Conservation (phyloP, 257 asterid species). For the Mitragyna speciosa region DNA sequence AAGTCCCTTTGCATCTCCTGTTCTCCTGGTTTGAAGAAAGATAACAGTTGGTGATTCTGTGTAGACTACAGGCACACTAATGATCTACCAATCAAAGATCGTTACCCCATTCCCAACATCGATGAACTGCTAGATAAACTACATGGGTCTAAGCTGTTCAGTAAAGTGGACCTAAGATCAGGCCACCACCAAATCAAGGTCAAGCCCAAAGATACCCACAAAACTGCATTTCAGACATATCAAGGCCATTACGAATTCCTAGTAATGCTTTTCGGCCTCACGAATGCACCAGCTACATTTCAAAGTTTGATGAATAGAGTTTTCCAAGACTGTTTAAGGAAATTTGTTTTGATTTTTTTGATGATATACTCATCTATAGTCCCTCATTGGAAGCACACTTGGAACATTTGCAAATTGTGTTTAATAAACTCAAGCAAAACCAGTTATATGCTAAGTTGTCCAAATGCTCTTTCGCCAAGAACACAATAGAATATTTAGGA, state of each 20-base stretch:
- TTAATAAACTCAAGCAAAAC: not conserved
- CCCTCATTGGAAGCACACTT: not conserved
- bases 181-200: not conserved
- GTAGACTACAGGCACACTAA: too few species aligned
- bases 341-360: not conserved
- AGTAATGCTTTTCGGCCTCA: not conserved
- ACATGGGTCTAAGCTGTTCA: not conserved
- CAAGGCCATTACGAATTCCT: not conserved
- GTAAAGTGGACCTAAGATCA: not conserved
- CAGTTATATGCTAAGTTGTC: not conserved
- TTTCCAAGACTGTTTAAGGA: not conserved
- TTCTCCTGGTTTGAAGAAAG: too few species aligned
- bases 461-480: not conserved
- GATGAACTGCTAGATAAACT: not conserved
- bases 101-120: not conserved
- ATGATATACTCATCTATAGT: not conserved
- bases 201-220: not conserved
- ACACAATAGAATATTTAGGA: not conserved
- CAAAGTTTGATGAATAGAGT: not conserved
- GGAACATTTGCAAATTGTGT: not conserved
- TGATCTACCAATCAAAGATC: not conserved
- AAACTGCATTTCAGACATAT: not conserved
- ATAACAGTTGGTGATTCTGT: not conserved
- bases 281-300: not conserved
- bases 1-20: not conserved